Conservation (phyloP, 192 early-diverging fungal genomes). For the Coemansia sp. region DNA sequence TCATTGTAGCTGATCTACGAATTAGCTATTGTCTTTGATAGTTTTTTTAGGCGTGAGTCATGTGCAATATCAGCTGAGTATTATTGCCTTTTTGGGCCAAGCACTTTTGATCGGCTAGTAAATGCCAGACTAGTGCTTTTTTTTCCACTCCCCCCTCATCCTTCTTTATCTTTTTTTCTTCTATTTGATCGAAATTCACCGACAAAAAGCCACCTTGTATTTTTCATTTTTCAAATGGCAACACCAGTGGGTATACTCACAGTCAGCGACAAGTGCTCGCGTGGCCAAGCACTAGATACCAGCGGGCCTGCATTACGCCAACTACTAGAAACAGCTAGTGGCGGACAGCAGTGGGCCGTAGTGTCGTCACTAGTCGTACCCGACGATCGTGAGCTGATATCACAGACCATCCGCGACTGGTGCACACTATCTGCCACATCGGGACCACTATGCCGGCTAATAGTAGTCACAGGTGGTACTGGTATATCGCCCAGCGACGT, state of each 20-base stretch:
- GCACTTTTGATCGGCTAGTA: too few species aligned
- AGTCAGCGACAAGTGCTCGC: conserved; percentile 69
- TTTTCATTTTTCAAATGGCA: not conserved
- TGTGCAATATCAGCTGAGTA: too few species aligned
- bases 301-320: conserved; percentile 66
- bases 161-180: not conserved
- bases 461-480: conserved; percentile 91
- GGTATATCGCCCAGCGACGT: conserved; percentile 85
- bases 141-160: not conserved
- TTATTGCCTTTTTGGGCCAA: too few species aligned
- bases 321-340: conserved; percentile 3
- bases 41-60: too few species aligned
- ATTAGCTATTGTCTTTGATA: too few species aligned
- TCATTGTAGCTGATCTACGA: too few species aligned
- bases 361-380: conserved; percentile 43
- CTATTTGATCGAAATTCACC: not conserved
- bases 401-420: conserved; percentile 58
- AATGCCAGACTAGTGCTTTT: too few species aligned
- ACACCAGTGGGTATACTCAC: conserved; percentile 47
- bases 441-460: conserved; percentile 60
- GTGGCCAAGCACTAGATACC: conserved; percentile 57
- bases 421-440: conserved; percentile 18
- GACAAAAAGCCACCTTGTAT: too few species aligned
- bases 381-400: conserved; percentile 62
- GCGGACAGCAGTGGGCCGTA: conserved; percentile 39